Evolutionary conservation across 1,139 yeast genomes (phyloP), one percentile per base, ranked within the genome.

Genomic region (Blastobotrys arbuscula): DNA sequence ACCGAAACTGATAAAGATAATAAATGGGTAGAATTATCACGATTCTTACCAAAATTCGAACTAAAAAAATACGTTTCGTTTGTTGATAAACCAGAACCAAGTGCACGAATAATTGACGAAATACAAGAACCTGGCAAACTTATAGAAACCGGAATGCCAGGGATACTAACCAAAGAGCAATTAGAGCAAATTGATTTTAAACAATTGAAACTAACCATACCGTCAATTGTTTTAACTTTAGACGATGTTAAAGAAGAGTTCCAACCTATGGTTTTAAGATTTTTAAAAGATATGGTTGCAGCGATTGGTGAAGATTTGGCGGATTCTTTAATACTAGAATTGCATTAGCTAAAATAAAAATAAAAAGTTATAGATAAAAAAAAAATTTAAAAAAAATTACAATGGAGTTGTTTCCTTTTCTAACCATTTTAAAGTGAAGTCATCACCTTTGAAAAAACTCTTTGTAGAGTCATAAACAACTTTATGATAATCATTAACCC

Each of bases 401-500:
- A 36, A 36, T 7, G 76, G 75, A 26, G 66, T 53, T 2, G 95
- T 85, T 66, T 87, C 95, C 56, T 82, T 77, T 63, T 75, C 77
- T 58, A 90, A 75, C 96, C 97, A 90, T 47, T 73, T 74, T 60
- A 74, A 77, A 40, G 82, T 80, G n/a, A 47, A 38, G 19, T 48
- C 49, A 16, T 47, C 60, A 45, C 82, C 78, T 37, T 72, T 76
- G 50, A 81, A 62, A 50, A 66, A 67, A 0, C 72, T 71, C 24
- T 75, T 68, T 39, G 85, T 70, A 28, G 74, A 76, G 15, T 75
- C 67, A 80, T 85, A 82, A 40, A 90, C 78, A 30, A 65, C 65
- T 16, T 65, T 58, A 62, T 90, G 95, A 64, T 88, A 89, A 2
- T 66, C 63, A 62, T 94, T 81, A 53, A 92, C 70, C 81, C 86